Conservation (phyloP, 495 filamentous ascomycete species). For the Neurospora terricola region DNA sequence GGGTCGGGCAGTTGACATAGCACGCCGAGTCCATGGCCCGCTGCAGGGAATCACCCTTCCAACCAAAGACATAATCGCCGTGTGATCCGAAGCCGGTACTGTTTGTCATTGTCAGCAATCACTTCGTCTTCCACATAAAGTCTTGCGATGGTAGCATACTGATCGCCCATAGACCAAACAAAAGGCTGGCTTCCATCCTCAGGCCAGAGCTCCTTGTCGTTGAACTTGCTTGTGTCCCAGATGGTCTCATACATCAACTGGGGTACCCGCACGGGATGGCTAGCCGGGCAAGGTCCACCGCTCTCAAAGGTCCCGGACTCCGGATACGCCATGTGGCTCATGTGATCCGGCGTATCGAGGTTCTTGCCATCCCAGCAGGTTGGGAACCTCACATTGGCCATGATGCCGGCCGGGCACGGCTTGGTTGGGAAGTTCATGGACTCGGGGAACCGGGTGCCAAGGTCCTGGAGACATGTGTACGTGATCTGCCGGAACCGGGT, state of each 20-base stretch:
- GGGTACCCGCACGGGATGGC: constrained; percentile 24
- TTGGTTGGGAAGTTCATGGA: constrained; percentile 14
- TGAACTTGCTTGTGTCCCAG: constrained; percentile 26
- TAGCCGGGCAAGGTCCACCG: constrained; percentile 25
- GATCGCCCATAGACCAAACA: constrained; percentile 33
- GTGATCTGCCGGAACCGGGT: constrained; percentile 29
- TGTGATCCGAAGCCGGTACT: constrained; percentile 27
- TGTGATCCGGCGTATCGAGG: constrained; percentile 23
- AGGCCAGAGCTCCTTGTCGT: constrained; percentile 32
- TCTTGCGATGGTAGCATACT: constrained; percentile 2
- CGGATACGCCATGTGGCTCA: constrained; percentile 29
- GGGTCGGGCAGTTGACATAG: constrained; percentile 27
- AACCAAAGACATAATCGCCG: constrained; percentile 33
- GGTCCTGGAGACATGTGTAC: constrained; percentile 21
- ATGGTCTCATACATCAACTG: constrained; percentile 30
- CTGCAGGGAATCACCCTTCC: constrained; percentile 31
- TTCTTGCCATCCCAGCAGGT: constrained; percentile 19
- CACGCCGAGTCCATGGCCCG: constrained; percentile 29
- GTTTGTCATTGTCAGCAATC: not conserved
- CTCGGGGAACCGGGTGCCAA: constrained; percentile 18
- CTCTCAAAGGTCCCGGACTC: constrained; percentile 28
- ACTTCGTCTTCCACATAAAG: not conserved
- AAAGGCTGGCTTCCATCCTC: constrained; percentile 34
- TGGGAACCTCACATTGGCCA: constrained; percentile 24
- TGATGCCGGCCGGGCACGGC: constrained; percentile 25